Evolutionary conservation across 1,139 yeast species (phyloP).

Genomic region (Diutina siamensis): DNA sequence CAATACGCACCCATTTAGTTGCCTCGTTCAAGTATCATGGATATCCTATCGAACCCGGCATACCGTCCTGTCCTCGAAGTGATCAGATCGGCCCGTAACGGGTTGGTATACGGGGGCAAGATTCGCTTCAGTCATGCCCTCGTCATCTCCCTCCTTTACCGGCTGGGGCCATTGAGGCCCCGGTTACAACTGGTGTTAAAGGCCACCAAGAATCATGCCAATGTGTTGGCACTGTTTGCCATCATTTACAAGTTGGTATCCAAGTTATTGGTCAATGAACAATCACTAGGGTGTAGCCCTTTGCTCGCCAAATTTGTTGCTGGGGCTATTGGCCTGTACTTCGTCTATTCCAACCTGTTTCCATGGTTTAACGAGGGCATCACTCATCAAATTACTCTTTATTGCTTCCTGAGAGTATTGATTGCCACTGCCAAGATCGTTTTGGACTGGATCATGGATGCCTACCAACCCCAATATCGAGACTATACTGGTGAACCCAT

Average conservation of each 20-base stretch:
- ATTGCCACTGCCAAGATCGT: constrained; percentile 41
- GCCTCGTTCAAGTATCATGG: neutral
- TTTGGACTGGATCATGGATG: constrained; percentile 26
- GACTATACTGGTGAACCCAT: constrained; percentile 14
- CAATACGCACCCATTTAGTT: too few species aligned
- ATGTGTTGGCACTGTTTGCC: constrained; percentile 57
- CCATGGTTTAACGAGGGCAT: constrained; percentile 37
- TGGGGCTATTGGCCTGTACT: constrained; percentile 53
- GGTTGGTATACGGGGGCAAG: constrained; percentile 62
- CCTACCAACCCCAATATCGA: constrained; percentile 24
- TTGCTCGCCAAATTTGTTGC: constrained; percentile 40
- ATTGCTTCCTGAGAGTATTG: constrained; percentile 48
- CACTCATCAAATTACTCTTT: constrained; percentile 48
- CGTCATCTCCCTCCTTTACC: constrained; percentile 49
- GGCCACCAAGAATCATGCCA: constrained; percentile 59
- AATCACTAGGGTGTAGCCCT: constrained; percentile 19
- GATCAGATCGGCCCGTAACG: constrained; percentile 34
- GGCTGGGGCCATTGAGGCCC: constrained; percentile 35
- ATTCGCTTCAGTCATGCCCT: constrained; percentile 65
- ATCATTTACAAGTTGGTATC: constrained; percentile 40
- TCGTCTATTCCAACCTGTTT: constrained; percentile 53
- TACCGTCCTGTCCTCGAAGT: constrained; percentile 29
- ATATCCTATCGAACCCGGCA: constrained; percentile 8
- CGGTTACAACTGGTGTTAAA: constrained; percentile 37
- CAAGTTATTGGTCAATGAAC: constrained; percentile 22